phyloP scores from a whole-genome alignment of 2,329 filamentous ascomycete species.

The Paraconiothyrium brasiliense region DNA sequence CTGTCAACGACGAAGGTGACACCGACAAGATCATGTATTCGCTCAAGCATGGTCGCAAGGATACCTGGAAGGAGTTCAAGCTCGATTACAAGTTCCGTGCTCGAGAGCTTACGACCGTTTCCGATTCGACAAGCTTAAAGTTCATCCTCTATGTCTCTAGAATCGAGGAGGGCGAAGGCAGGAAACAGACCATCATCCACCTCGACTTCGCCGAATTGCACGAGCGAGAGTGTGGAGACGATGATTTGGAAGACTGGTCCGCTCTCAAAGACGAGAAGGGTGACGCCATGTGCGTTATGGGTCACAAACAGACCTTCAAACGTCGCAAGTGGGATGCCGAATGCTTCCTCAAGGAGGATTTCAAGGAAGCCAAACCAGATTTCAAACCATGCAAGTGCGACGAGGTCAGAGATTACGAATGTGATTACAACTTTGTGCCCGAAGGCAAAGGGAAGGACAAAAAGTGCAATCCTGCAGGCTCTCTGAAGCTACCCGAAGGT shows the following conservation, averaged over 20 bases:
- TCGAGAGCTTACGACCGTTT: slow-evolving; percentile 81
- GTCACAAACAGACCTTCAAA: slow-evolving; percentile 86
- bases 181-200: slow-evolving; percentile 72
- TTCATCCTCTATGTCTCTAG: slow-evolving; percentile 77
- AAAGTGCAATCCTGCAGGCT: slow-evolving; percentile 72
- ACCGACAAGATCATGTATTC: slow-evolving; percentile 79
- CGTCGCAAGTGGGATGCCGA: slow-evolving; percentile 87
- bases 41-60: slow-evolving; percentile 80
- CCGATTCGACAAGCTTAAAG: slow-evolving; percentile 91
- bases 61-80: slow-evolving; percentile 75
- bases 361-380: slow-evolving; percentile 77
- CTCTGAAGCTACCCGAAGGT: slow-evolving; percentile 73
- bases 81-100: slow-evolving; percentile 77
- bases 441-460: slow-evolving; percentile 59
- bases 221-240: slow-evolving; percentile 77
- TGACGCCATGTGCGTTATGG: slow-evolving; percentile 91
- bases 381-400: slow-evolving; percentile 83
- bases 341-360: slow-evolving; percentile 88
- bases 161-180: slow-evolving; percentile 56
- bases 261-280: slow-evolving; percentile 83
- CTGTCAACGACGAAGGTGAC: slow-evolving; percentile 73
- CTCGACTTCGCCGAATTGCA: slow-evolving; percentile 87
- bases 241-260: slow-evolving; percentile 87
- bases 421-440: slow-evolving; percentile 87
- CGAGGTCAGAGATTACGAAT: slow-evolving; percentile 83